phyloP scores from a whole-genome alignment of 441 rosid species.

The Brassica balearica region DNA sequence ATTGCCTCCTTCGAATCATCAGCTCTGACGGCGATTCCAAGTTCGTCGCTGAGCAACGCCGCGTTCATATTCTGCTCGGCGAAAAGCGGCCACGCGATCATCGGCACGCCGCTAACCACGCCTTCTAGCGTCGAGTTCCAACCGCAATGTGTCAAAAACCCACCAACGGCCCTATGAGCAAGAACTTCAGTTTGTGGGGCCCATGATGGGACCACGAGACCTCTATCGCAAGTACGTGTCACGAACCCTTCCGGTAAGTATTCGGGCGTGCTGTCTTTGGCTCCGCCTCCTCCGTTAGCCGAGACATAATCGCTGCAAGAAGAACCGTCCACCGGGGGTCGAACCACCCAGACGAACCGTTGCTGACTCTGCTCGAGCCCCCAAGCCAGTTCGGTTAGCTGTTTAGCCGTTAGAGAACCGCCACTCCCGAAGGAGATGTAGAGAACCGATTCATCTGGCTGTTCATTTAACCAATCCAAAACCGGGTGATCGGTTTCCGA shows the following conservation, averaged over 20 bases:
- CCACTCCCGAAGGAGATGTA: conserved; percentile 73
- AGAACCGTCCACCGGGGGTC: conserved; percentile 44
- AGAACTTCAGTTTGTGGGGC: conserved; percentile 59
- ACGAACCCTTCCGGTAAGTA: conserved; percentile 59
- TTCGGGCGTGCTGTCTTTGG: conserved; percentile 26
- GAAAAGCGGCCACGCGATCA: conserved; percentile 67
- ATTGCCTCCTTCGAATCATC: conserved; percentile 13
- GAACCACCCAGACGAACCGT: conserved; percentile 62
- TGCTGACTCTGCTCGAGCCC: conserved; percentile 66
- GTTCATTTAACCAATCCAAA: conserved; percentile 55
- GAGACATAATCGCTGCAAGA: conserved; percentile 37
- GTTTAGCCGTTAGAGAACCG: conserved; percentile 58
- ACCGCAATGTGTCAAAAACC: conserved; percentile 65
- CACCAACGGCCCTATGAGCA: conserved; percentile 55
- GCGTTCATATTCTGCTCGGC: conserved; percentile 69
- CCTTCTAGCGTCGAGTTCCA: conserved; percentile 71
- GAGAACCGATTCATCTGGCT: conserved; percentile 59
- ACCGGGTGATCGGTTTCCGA: conserved; percentile 31
- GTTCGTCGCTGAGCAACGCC: conserved; percentile 48
- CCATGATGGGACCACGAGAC: conserved; percentile 57
- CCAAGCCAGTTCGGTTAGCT: conserved; percentile 60
- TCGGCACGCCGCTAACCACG: conserved; percentile 56
- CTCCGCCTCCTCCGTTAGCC: not conserved
- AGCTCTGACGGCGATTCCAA: conserved; percentile 49
- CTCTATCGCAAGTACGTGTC: conserved; percentile 43